phyloP scores from a whole-genome alignment of 352 stramenopile species.

The Pythium folliculosum region DNA sequence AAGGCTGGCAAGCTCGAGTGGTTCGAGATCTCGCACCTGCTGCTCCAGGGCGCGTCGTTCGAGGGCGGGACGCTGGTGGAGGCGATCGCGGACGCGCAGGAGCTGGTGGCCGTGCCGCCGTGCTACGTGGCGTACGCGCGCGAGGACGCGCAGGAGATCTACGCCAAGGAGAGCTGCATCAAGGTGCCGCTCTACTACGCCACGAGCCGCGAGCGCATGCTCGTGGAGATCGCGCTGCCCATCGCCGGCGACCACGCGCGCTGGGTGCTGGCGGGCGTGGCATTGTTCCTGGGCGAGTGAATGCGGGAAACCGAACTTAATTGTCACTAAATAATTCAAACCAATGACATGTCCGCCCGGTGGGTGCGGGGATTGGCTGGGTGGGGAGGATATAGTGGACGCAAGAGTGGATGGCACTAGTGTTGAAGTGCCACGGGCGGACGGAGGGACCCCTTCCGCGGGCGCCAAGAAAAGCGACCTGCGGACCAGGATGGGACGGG shows the following conservation, averaged over 20 bases:
- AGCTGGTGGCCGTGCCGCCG: constrained; percentile 78
- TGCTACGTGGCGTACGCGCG: constrained; percentile 84
- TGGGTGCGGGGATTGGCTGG: constrained; percentile 12
- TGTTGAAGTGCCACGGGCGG: constrained; percentile 14
- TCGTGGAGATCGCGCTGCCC: constrained; percentile 82
- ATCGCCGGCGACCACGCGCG: constrained; percentile 68
- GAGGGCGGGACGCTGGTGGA: constrained; percentile 79
- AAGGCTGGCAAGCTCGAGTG: constrained; percentile 52
- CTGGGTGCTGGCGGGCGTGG: constrained; percentile 83
- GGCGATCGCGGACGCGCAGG: constrained; percentile 74
- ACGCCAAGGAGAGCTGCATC: constrained; percentile 73
- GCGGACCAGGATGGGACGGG: neutral
- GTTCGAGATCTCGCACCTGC: constrained; percentile 78
- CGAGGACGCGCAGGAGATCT: constrained; percentile 74
- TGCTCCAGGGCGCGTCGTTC: constrained; percentile 89
- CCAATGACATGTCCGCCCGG: constrained; percentile 17
- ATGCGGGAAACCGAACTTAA: constrained; percentile 19
- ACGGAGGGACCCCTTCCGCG: neutral
- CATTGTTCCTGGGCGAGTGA: constrained; percentile 81
- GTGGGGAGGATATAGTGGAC: constrained; percentile 18
- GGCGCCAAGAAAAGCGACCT: constrained; percentile 20
- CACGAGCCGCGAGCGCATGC: constrained; percentile 71
- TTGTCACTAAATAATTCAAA: constrained; percentile 5
- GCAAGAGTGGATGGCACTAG: constrained; percentile 18
- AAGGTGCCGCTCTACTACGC: constrained; percentile 82